These are phyloP conservation scores for Citropsis articulata DNA, from an alignment of 345 rosid genomes.

Conservation along the genomic window DNA sequence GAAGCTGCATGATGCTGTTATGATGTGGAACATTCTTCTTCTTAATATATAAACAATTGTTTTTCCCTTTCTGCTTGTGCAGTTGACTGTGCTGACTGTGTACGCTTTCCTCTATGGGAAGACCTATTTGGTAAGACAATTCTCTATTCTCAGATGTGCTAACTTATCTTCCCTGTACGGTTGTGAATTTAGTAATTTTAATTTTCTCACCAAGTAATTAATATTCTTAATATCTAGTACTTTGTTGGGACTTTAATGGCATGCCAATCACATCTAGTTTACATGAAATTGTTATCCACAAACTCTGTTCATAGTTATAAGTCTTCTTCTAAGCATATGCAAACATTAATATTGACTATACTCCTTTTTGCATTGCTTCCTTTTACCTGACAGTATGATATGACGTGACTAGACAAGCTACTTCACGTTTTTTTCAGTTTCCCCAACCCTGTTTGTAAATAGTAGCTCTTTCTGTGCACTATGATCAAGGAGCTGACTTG, in stretches of 20 bases:
- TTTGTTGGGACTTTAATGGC: background rate
- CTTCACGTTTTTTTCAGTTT: background rate
- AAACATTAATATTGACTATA: background rate
- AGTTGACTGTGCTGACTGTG: slow-evolving; percentile 90
- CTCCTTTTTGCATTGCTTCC: background rate
- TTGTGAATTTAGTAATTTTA: slow-evolving; percentile 4
- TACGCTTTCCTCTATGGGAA: slow-evolving; percentile 88
- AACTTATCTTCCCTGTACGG: background rate
- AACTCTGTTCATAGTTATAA: background rate
- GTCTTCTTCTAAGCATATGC: background rate
- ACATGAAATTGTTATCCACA: background rate
- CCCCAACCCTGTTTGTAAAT: background rate
- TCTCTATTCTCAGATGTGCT: background rate
- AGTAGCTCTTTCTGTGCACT: background rate
- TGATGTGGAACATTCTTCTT: background rate
- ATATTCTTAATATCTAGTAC: background rate
- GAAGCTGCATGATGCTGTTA: background rate
- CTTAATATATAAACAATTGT: slow-evolving; percentile 17
- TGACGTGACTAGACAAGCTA: background rate
- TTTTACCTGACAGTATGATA: background rate
- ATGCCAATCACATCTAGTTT: background rate
- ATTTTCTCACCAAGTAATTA: background rate
- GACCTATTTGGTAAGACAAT: slow-evolving; percentile 73
- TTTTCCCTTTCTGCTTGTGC: slow-evolving; percentile 33
- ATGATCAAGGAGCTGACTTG: background rate